These are phyloP conservation scores for Monosporascus sp. DNA, from an alignment of 2,329 filamentous ascomycete species.

Conservation along the genomic window DNA sequence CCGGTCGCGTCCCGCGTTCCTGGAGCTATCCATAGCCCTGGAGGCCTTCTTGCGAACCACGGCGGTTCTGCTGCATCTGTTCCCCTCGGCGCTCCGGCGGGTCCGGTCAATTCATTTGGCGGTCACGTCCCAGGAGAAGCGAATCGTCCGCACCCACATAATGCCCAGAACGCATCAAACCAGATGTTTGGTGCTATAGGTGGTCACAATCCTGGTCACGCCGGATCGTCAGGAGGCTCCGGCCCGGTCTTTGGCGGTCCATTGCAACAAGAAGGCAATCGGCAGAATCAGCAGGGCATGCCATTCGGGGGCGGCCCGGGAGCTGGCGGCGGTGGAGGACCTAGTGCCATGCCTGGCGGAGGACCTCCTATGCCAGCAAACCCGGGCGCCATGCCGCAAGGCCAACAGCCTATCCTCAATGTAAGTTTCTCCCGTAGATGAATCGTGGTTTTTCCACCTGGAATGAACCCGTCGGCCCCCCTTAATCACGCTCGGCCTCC, in stretches of 20 bases:
- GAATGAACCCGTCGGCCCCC: neutral
- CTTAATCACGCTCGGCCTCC: neutral
- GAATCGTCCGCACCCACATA: conserved; percentile 47
- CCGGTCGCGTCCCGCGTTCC: conserved; percentile 79
- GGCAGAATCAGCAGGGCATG: conserved; percentile 61
- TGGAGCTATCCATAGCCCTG: conserved; percentile 84
- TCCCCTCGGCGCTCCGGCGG: conserved; percentile 47
- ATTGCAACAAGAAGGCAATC: conserved; percentile 53
- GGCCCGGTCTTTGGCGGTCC: conserved; percentile 66
- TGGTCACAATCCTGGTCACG: conserved; percentile 17
- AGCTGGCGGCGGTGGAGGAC: conserved; percentile 44
- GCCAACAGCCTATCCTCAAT: conserved; percentile 79
- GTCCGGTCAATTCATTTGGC: conserved; percentile 45
- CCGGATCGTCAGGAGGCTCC: conserved; percentile 47
- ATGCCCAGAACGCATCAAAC: conserved; percentile 40
- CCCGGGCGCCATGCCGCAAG: conserved; percentile 61
- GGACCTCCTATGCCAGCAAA: conserved; percentile 29
- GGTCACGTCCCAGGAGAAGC: conserved; percentile 50
- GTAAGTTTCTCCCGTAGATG: conserved; percentile 35
- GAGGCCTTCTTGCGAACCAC: conserved; percentile 76
- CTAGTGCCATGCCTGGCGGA: conserved; percentile 32
- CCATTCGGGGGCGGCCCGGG: conserved; percentile 49
- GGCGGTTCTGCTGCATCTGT: conserved; percentile 53
- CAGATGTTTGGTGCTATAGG: conserved; percentile 46
- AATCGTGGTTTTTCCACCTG: no score